These are phyloP conservation scores for Barnettozyma californica DNA, from an alignment of 805 yeast genomes.

Conservation along the genomic window DNA sequence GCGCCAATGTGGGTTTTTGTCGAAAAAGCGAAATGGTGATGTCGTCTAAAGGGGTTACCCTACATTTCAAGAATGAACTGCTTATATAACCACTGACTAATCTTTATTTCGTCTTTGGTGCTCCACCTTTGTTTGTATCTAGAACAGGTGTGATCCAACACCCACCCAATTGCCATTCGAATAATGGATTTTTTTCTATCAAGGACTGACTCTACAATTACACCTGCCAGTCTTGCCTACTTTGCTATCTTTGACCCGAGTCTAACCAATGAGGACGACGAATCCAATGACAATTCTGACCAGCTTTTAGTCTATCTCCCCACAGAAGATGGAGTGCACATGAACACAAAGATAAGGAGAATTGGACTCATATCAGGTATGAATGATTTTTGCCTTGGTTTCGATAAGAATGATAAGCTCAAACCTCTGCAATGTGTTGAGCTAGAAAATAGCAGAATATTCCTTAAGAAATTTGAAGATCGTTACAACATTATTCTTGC, in stretches of 20 bases:
- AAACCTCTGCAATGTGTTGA: slow-evolving; percentile 20
- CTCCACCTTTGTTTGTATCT: too few species aligned
- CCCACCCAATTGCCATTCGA: background rate
- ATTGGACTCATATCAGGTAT: slow-evolving; percentile 40
- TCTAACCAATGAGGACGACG: slow-evolving; percentile 24
- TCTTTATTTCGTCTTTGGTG: too few species aligned
- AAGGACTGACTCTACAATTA: slow-evolving; percentile 10
- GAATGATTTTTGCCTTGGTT: slow-evolving; percentile 12
- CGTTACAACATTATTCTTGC: slow-evolving; percentile 25
- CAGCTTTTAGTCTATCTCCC: slow-evolving; percentile 32
- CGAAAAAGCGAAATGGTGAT: too few species aligned
- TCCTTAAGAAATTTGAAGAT: slow-evolving; percentile 27
- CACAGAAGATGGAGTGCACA: slow-evolving; percentile 11
- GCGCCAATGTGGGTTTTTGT: too few species aligned
- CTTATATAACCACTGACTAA: too few species aligned
- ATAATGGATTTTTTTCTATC: slow-evolving; percentile 22
- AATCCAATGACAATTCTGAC: slow-evolving; percentile 13
- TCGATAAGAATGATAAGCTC: slow-evolving; percentile 2
- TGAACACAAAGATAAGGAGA: slow-evolving; percentile 32
- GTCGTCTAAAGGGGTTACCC: too few species aligned
- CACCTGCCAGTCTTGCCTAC: slow-evolving; percentile 21
- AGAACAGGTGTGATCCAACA: too few species aligned
- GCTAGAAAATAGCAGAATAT: slow-evolving; percentile 24
- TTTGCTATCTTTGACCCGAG: slow-evolving; percentile 37
- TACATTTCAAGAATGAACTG: too few species aligned